Percentiles rank a stretch among this genome's conserved stretches.
phyloP scores from a whole-genome alignment of 2,329 filamentous ascomycete genomes.

The Pyricularia sp. region DNA sequence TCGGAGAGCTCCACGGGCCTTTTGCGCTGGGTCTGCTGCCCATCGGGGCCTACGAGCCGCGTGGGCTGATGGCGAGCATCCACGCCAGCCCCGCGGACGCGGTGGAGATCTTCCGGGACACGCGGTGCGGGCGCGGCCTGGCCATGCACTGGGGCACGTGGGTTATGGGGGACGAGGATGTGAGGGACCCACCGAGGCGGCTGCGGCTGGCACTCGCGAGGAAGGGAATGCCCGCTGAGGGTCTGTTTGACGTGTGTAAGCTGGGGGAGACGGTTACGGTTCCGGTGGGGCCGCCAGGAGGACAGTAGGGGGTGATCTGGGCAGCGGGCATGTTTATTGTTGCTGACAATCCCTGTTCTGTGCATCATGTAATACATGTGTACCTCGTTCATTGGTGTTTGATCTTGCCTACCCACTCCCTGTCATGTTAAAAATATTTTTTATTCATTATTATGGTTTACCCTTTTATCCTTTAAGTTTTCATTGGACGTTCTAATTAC shows the following conservation, averaged over 20 bases:
- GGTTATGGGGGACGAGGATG: conserved; percentile 37
- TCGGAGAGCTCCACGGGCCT: conserved; percentile 68
- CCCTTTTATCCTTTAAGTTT: too few relatives aligned
- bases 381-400: too few relatives aligned
- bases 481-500: too few relatives aligned
- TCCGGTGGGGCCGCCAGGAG: background rate
- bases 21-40: conserved; percentile 90
- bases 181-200: conserved; percentile 54
- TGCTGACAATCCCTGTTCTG: too few relatives aligned
- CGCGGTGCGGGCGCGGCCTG: conserved; percentile 67
- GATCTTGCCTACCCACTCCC: too few relatives aligned
- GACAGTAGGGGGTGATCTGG: background rate
- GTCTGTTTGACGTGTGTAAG: conserved; percentile 53
- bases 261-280: conserved; percentile 45
- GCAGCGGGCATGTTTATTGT: too few relatives aligned
- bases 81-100: conserved; percentile 81
- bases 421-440: too few relatives aligned
- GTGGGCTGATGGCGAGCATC: conserved; percentile 64
- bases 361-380: too few relatives aligned
- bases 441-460: too few relatives aligned
- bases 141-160: conserved; percentile 82
- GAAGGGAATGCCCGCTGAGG: conserved; percentile 43
- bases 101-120: conserved; percentile 83
- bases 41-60: conserved; percentile 76
- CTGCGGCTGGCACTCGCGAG: conserved; percentile 49